Base-by-base conservation (phyloP, 1,284 basidiomycete genomes). In the Heterobasidion annosum region DNA sequence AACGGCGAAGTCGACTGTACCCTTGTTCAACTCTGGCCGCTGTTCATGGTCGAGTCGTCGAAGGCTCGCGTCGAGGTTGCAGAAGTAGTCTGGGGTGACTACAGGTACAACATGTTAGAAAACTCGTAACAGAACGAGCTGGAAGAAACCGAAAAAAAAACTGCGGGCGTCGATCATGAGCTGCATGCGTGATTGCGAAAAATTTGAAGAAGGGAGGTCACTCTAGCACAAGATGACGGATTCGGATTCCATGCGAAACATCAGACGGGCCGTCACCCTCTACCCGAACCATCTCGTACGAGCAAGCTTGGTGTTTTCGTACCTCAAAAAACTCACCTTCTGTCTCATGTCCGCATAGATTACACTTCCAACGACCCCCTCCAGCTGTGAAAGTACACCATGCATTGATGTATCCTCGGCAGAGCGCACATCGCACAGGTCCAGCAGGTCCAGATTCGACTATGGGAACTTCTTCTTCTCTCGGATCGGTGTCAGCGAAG, bases 351-450 rank as follows among this genome's bases (percentile, higher is more conserved):
- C 77, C 73, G 70, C 97, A 99, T 4, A 99, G 68, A 73, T 98
- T 99, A 70, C 97, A 99, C 61, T 81, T 84, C 91, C 94, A 99
- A 61, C 78, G 82, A 58, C 82, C 81, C 2, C 97, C 97, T 8
- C 91, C 92, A 40, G 91, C 81, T 15, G 83, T 75, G 81, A 92
- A 99, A 34, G 78, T 76, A 65, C 88, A 93, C 94, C 94, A 99
- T 0, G 95, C 88, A 67, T 98, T 99, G 64, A 99, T 80, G 69
- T 99, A 99, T 0, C 81, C 92, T 61, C 93, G 79, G 70, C 97
- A 99, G 47, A 81, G 76, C 53, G 79, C 82, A 66, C 97, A 99
- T 40, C 97, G 79, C 12, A 91, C 82, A 13, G 96, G 97, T 8
- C 94, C 95, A 8, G 69, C 67, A 46, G 77, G 67, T 46, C 82